These are phyloP conservation scores for Psidium guajava DNA, from an alignment of 345 rosid genomes.

Conservation along the genomic window DNA sequence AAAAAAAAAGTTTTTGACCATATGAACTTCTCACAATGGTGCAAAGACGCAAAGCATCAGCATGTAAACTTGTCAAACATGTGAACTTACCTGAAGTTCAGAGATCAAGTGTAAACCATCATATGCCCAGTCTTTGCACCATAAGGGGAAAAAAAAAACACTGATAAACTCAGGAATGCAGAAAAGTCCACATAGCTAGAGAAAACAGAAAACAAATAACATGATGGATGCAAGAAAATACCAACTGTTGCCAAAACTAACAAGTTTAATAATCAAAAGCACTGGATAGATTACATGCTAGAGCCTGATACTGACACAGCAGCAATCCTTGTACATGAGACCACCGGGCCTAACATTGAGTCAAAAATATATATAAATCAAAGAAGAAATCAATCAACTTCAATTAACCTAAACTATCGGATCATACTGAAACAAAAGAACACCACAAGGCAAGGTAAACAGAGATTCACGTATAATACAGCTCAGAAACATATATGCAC, in stretches of 20 bases:
- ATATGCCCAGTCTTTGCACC: slow-evolving; percentile 2
- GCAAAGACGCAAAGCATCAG: slow-evolving; percentile 5
- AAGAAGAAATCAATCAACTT: not conserved
- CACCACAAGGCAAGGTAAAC: not conserved
- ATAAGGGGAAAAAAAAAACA: not conserved
- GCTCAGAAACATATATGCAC: not conserved
- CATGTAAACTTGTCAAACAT: not conserved
- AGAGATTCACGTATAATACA: not conserved
- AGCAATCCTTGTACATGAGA: not conserved
- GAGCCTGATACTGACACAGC: not conserved
- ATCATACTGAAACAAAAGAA: not conserved
- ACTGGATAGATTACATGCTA: not conserved
- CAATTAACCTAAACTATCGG: not conserved
- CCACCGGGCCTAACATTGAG: slow-evolving; percentile 36
- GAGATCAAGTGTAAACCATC: slow-evolving; percentile 14
- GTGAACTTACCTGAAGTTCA: slow-evolving; percentile 11
- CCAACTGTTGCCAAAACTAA: not conserved
- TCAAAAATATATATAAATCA: not conserved
- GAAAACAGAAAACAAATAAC: not conserved
- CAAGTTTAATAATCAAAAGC: not conserved
- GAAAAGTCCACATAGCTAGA: not conserved
- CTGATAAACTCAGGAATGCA: not conserved
- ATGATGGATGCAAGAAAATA: not conserved
- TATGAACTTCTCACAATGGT: not conserved
- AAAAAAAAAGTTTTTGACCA: not conserved